These are phyloP conservation scores for Haberlea rhodopensis DNA, from an alignment of 257 asterid species.

Conservation along the genomic window DNA sequence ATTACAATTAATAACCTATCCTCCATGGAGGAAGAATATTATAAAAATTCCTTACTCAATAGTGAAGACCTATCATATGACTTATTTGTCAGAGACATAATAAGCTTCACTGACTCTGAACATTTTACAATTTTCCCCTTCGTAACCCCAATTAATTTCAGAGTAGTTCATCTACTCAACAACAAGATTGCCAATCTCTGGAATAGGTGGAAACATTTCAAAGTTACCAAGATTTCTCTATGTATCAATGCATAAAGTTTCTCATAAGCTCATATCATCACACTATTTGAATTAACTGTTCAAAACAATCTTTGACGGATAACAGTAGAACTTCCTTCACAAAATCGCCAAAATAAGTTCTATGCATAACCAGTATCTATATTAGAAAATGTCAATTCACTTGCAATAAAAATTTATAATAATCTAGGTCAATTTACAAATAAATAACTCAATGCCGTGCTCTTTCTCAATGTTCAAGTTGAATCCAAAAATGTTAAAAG, in stretches of 20 bases:
- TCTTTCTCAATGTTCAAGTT: background rate
- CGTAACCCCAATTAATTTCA: conserved; percentile 47
- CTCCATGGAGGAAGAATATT: too few species aligned
- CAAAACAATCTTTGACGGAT: background rate
- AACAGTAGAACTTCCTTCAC: background rate
- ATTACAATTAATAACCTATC: background rate
- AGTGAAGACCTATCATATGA: too few species aligned
- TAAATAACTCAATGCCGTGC: background rate
- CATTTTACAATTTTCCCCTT: conserved; percentile 66
- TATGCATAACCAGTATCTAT: background rate
- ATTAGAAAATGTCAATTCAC: background rate
- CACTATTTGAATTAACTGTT: background rate
- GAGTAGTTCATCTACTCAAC: conserved; percentile 46
- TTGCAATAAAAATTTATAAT: background rate
- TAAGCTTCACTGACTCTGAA: conserved; percentile 94
- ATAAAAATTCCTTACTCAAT: too few species aligned
- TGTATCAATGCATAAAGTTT: background rate
- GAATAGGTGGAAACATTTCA: conserved; percentile 29
- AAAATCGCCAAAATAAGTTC: background rate
- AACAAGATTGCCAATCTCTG: conserved; percentile 77
- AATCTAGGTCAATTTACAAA: background rate
- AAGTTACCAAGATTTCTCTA: conserved; percentile 22
- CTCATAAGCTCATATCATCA: background rate
- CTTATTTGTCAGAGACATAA: too few species aligned
- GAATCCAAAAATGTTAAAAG: conserved; percentile 19